Evolutionary conservation across 129 eudicot genomes (phyloP), one percentile per base, ranked within the genome.

Genomic region (Silybum marianum): DNA sequence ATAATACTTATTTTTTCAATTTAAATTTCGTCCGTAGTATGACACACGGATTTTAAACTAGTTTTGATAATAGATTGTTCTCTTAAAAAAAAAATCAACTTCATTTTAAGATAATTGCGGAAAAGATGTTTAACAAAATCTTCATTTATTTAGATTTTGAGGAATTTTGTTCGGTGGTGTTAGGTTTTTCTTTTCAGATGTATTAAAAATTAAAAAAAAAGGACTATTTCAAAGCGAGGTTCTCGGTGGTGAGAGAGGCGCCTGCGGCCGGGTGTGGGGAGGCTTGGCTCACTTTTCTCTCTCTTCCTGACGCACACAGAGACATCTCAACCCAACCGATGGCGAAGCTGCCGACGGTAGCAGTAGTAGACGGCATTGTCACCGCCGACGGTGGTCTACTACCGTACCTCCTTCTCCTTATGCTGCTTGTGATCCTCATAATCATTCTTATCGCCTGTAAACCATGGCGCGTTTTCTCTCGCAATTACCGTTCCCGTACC

Each of bases 401-500:
- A 26, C 81, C 83, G 0, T 82, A 73, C 76, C 32, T 48, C 58
- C 36, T 88, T 21, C 25, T 91, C 82, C 74, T 90, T 76, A 84
- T 89, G 88, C 82, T 94, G 7, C 70, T 94, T 21, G 71, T 94
- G 73, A 11, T 91, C 76, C n/a, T 93, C 34, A 26, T 94, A 44
- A 10, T 90, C 86, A 39, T 91, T 69, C 51, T 92, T 76, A 68
- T 91, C 81, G 88, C 92, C 78, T 94, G 92, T 76, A 94, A 89
- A 76, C 98, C 98, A 39, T 94, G 97, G 97, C 96, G 91, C 69
- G 72, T 88, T 34, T 67, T 90, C 80, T 81, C 91, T 72, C 93
- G 79, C 83, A 85, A 78, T 75, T 46, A 74, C 85, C 97, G 83
- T 9, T 77, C 89, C 54, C 81, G 66, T 34, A 76, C 92, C 85